These are phyloP conservation scores for Monosporozyma yasuniensis DNA, from an alignment of 805 yeast species.

Conservation along the genomic window DNA sequence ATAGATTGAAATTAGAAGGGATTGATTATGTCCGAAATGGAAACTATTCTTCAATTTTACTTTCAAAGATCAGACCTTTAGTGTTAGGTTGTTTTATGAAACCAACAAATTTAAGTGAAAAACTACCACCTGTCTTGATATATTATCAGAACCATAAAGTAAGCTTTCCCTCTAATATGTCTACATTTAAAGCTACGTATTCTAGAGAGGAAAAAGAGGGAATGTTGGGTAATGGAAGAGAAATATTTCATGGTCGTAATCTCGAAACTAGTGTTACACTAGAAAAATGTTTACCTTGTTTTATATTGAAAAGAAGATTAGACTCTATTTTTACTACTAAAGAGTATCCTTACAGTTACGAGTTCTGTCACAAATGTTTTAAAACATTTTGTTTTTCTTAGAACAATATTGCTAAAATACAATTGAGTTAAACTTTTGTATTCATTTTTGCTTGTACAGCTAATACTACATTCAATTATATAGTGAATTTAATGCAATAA, in stretches of 20 bases:
- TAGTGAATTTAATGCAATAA: too few species aligned
- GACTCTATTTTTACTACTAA: conserved; percentile 26
- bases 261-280: conserved; percentile 33
- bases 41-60: conserved; percentile 11
- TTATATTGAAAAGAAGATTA: conserved; percentile 43
- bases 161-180: conserved; percentile 41
- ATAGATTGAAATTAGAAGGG: conserved; percentile 7
- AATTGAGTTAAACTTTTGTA: not conserved
- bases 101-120: conserved; percentile 7
- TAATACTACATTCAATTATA: too few species aligned
- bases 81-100: conserved; percentile 69
- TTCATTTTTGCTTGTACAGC: not conserved
- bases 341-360: not conserved
- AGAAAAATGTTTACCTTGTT: conserved; percentile 47
- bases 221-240: conserved; percentile 46
- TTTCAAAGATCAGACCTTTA: conserved; percentile 39
- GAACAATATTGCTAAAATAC: not conserved
- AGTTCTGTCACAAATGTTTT: conserved; percentile 33
- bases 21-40: conserved; percentile 3
- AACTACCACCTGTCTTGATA: conserved; percentile 41
- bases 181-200: conserved; percentile 51
- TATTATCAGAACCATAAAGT: conserved; percentile 41
- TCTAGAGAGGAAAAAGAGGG: conserved; percentile 34
- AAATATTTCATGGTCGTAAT: conserved; percentile 40
- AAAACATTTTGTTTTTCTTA: conserved; percentile 31